These are phyloP conservation scores for Trichoderma asperellum DNA, from an alignment of 2,329 filamentous ascomycete species.

Conservation along the genomic window DNA sequence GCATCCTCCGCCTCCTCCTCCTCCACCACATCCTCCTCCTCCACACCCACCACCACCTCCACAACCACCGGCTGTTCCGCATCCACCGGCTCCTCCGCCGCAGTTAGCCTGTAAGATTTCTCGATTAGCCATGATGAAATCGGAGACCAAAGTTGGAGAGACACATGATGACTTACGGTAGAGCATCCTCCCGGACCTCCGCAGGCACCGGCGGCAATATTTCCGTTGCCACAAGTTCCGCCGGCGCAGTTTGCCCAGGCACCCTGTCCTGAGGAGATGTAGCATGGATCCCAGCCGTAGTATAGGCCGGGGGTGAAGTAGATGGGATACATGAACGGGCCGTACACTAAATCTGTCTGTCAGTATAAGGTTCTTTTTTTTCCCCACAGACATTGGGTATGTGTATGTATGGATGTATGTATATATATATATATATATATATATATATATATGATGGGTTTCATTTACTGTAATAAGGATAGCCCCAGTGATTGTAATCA, in stretches of 20 bases:
- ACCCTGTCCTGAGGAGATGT: slow-evolving; percentile 41
- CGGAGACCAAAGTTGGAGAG: not conserved
- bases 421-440: not conserved
- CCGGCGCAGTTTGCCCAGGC: slow-evolving; percentile 46
- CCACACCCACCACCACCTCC: not conserved
- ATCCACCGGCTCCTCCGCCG: not conserved
- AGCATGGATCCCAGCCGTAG: slow-evolving; percentile 49
- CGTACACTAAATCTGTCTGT: slow-evolving; percentile 44
- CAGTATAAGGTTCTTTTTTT: not conserved
- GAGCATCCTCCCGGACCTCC: slow-evolving; percentile 33
- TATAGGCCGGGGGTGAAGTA: slow-evolving; percentile 53
- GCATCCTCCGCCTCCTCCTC: slow-evolving; percentile 45
- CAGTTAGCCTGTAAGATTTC: not conserved
- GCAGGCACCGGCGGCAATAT: slow-evolving; percentile 48
- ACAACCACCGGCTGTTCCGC: not conserved
- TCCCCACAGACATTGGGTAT: too few species aligned
- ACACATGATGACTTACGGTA: not conserved
- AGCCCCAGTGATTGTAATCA: slow-evolving; percentile 59
- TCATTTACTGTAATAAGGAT: slow-evolving; percentile 48
- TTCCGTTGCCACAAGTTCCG: slow-evolving; percentile 54
- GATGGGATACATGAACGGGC: slow-evolving; percentile 50
- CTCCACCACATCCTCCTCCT: slow-evolving; percentile 14
- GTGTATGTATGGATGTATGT: too few species aligned
- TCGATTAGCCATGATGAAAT: not conserved
- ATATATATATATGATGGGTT: not conserved